Conservation (phyloP, 2,329 filamentous ascomycete species). For the Alternaria dauci region DNA sequence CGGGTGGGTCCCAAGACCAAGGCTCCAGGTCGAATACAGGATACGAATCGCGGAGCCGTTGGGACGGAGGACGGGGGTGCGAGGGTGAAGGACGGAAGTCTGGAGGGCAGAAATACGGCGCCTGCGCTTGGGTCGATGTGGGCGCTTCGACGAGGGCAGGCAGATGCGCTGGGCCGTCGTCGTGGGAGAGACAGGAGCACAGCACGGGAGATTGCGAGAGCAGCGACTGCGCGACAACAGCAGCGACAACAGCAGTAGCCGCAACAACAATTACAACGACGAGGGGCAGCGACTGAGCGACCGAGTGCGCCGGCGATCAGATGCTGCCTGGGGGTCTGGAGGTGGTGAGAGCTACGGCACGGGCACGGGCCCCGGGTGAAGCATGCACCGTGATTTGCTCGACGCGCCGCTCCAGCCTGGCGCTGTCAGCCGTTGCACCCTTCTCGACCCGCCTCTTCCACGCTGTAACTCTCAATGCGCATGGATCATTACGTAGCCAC, state of each 20-base stretch:
- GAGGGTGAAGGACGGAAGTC: neutral
- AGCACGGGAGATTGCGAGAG: conserved; percentile 5
- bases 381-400: conserved; percentile 14
- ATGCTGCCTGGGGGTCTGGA: conserved; percentile 12
- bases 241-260: too few species aligned
- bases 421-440: conserved; percentile 13
- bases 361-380: conserved; percentile 6
- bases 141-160: conserved; percentile 25
- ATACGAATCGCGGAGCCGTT: conserved; percentile 9
- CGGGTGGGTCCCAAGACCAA: conserved; percentile 12
- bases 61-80: conserved; percentile 5
- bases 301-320: conserved; percentile 8
- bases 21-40: conserved; percentile 13
- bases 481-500: neutral
- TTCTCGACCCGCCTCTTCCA: neutral
- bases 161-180: conserved; percentile 19
- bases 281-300: conserved; percentile 7
- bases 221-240: neutral
- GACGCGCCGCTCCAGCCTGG: neutral
- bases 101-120: conserved; percentile 10
- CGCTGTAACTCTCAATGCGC: conserved; percentile 5
- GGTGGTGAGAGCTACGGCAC: conserved; percentile 6
- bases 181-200: conserved; percentile 25
- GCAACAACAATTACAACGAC: neutral
- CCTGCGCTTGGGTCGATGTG: conserved; percentile 15